Base-by-base conservation (phyloP, 768 basidiomycete genomes). In the Pleurotus sapidus region DNA sequence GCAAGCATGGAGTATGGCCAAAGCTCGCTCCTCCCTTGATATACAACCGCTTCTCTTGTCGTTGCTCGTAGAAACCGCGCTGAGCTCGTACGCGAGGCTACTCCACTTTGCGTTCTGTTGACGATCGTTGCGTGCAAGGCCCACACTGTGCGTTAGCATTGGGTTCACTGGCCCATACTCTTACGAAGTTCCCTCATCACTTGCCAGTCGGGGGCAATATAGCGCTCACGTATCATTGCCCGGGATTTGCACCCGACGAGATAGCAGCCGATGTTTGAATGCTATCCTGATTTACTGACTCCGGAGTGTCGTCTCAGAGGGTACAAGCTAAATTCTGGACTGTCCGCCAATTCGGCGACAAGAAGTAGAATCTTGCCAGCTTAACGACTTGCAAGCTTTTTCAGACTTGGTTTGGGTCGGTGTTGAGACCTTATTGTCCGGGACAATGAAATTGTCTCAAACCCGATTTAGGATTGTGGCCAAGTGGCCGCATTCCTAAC, bases 211-310 rank as follows among this genome's bases (percentile, higher is more conserved):
- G 20, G 20, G 20, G 20, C 20, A 20, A 20, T 20, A 20, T 77
- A 3, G 63, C 72, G 0, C 75, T 77, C 61, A 68, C 72, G 20
- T 75, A 77, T 57, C 50, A 67, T 2, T 64, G 57, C 46, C 75
- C 76, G 27, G 40, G 56, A 4, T 39, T 62, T 3, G 78, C 79
- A 9, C 67, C 71, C n/a, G 78, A 78, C 0, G 53, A 59, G 5
- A 34, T 75, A 3, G 48, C 69, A 25, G 30, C 11, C 30, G 37
- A 60, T 57, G 62, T 2, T 71, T 72, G 3, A 64, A 71, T 12
- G 68, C 69, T 2, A 38, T 53, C 15, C 7, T 67, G 63, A 34
- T 49, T 58, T 6, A 63, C 67, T 3, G 61, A 70, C 15, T 69
- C 71, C 46, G 73, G 66, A 14, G 68, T 73, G 72, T 69, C 73